A percentile compares a stretch with the other conserved stretches of the same genome.
phyloP scores from a whole-genome alignment of 495 filamentous ascomycete species.

The Staphylotrichum longicolle region DNA sequence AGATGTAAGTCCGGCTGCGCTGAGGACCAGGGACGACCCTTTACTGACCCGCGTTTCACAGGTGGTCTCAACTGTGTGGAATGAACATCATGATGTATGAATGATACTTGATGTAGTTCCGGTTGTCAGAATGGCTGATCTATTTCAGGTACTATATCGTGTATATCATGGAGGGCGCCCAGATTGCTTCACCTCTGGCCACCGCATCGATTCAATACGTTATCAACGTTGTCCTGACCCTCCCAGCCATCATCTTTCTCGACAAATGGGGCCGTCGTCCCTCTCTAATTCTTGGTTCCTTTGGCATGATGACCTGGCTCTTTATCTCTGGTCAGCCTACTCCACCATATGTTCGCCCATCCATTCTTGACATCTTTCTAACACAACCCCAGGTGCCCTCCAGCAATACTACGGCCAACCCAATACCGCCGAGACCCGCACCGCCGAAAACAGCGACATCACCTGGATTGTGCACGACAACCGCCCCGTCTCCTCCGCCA shows the following conservation, averaged over 20 bases:
- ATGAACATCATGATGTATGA: constrained; percentile 70
- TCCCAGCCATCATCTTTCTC: constrained; percentile 72
- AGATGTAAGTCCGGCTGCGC: constrained; percentile 50
- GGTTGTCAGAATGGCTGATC: background rate
- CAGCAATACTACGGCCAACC: constrained; percentile 57
- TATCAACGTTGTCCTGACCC: constrained; percentile 62
- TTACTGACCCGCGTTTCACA: background rate
- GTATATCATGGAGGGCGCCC: constrained; percentile 70
- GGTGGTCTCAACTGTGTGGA: constrained; percentile 65
- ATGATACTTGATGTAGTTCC: background rate
- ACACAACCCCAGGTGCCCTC: constrained; percentile 57
- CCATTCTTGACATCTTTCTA: background rate
- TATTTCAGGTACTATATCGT: constrained; percentile 62
- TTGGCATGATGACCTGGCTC: constrained; percentile 67
- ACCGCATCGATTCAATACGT: constrained; percentile 76
- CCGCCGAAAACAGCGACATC: constrained; percentile 41
- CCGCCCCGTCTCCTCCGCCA: constrained; percentile 48
- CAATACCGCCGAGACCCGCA: constrained; percentile 42
- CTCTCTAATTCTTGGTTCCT: constrained; percentile 70
- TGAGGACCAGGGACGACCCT: too few species aligned
- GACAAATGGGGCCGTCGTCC: constrained; percentile 76
- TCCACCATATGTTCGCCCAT: constrained; percentile 20
- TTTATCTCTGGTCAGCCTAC: constrained; percentile 68
- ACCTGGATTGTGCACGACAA: constrained; percentile 58
- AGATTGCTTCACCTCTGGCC: constrained; percentile 61